Conservation (phyloP, 2,329 filamentous ascomycete genomes). For the Monilinia aucupariae region DNA sequence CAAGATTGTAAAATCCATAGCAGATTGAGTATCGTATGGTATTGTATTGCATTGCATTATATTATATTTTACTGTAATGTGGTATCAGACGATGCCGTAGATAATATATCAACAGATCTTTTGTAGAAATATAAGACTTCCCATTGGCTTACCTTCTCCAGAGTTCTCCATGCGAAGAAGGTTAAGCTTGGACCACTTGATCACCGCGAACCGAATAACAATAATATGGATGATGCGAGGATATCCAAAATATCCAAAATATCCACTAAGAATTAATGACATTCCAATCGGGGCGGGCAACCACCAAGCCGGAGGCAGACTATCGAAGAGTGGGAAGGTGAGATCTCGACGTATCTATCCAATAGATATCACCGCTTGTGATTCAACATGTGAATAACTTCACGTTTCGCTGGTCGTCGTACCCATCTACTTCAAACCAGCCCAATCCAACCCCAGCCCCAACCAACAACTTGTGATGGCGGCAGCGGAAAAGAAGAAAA, state of each 20-base stretch:
- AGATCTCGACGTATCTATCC: background rate
- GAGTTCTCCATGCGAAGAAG: background rate
- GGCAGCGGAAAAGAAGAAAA: constrained; percentile 37
- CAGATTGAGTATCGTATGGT: background rate
- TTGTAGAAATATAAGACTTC: too few species aligned
- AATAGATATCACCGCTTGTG: background rate
- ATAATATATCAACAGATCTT: too few species aligned
- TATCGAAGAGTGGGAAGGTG: background rate
- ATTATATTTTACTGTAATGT: too few species aligned
- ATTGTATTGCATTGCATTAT: too few species aligned
- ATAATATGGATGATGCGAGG: background rate
- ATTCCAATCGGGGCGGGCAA: background rate
- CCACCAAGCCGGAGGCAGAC: background rate
- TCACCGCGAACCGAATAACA: background rate
- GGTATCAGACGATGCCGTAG: too few species aligned
- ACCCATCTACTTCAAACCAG: constrained; percentile 16
- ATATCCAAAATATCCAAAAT: too few species aligned
- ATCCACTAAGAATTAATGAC: background rate
- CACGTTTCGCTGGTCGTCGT: constrained; percentile 17
- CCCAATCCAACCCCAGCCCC: too few species aligned
- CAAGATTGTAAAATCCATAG: too few species aligned
- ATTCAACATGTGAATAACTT: constrained; percentile 25
- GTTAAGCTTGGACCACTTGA: constrained; percentile 1
- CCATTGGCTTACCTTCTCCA: too few species aligned
- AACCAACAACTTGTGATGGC: constrained; percentile 20